A percentile compares a stretch with the other conserved stretches of the same genome.
phyloP scores from a whole-genome alignment of 495 filamentous ascomycete species.

The Talaromyces trachyspermus region DNA sequence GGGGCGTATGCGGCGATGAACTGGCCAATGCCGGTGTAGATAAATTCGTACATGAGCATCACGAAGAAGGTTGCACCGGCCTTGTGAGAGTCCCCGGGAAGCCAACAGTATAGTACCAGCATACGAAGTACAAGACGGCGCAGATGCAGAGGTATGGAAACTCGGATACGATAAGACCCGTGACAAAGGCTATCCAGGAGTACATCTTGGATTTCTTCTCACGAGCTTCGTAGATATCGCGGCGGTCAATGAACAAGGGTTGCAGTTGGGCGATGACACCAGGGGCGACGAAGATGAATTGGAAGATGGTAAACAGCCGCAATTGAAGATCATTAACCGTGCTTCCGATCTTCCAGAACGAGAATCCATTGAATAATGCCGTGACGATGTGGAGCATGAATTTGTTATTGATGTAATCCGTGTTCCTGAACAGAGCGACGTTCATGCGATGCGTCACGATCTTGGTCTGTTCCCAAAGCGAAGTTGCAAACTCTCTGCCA shows the following conservation, averaged over 20 bases:
- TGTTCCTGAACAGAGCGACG: slow-evolving; percentile 51
- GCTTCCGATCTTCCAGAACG: slow-evolving; percentile 31
- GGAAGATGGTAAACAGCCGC: slow-evolving; percentile 41
- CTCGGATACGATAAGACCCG: slow-evolving; percentile 43
- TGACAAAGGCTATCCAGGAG: slow-evolving; percentile 48
- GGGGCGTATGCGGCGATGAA: slow-evolving; percentile 53
- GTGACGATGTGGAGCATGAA: slow-evolving; percentile 32
- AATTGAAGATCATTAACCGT: slow-evolving; percentile 25
- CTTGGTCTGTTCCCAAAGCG: slow-evolving; percentile 48
- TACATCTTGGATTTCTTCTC: slow-evolving; percentile 50
- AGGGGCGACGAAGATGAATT: slow-evolving; percentile 43
- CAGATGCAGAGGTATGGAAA: slow-evolving; percentile 45
- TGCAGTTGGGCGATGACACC: slow-evolving; percentile 45
- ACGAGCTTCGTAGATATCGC: slow-evolving; percentile 43
- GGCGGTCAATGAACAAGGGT: slow-evolving; percentile 46
- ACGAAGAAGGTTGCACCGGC: slow-evolving; percentile 51
- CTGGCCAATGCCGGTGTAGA: slow-evolving; percentile 53
- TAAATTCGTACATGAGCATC: slow-evolving; percentile 46
- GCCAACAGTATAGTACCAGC: slow-evolving; percentile 45
- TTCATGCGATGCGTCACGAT: slow-evolving; percentile 52
- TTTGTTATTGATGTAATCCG: slow-evolving; percentile 61
- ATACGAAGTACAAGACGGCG: slow-evolving; percentile 41
- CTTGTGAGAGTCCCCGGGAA: slow-evolving; percentile 30
- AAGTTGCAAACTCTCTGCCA: slow-evolving; percentile 50
- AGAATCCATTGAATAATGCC: slow-evolving; percentile 35